Conservation (phyloP, 345 rosid species). For the Populus pruinosa region DNA sequence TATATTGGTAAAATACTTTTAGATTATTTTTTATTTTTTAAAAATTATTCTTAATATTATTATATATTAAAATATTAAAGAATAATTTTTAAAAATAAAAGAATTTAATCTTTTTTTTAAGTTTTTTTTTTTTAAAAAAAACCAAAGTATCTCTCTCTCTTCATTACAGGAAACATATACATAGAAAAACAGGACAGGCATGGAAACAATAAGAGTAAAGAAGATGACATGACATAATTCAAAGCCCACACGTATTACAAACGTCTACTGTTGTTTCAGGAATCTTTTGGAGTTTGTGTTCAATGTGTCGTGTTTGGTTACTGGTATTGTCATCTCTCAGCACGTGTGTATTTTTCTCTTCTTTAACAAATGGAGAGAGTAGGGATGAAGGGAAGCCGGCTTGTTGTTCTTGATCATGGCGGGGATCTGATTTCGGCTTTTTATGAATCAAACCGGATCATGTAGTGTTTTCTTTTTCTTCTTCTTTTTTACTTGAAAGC, state of each 20-base stretch:
- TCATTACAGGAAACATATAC: background rate
- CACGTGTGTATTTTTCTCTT: background rate
- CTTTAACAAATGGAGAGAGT: background rate
- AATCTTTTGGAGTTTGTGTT: slow-evolving; percentile 32
- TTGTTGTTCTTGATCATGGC: background rate
- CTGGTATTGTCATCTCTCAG: background rate
- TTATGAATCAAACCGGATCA: background rate
- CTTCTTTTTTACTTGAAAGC: too few species aligned
- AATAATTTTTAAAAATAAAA: too few species aligned
- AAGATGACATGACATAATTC: slow-evolving; percentile 6
- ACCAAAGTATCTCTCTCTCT: too few species aligned
- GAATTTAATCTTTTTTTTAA: too few species aligned
- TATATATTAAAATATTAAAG: too few species aligned
- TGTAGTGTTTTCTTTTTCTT: too few species aligned
- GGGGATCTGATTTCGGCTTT: background rate
- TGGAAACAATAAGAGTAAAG: background rate
- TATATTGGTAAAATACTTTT: too few species aligned
- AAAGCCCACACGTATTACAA: slow-evolving; percentile 24
- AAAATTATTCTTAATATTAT: too few species aligned
- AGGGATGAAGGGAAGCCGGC: too few species aligned
- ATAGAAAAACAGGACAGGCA: background rate
- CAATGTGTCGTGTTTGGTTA: background rate
- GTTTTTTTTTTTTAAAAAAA: too few species aligned
- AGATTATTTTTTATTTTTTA: too few species aligned
- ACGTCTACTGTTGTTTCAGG: slow-evolving; percentile 19